Base-by-base conservation (phyloP, 139 green algal species). In the Trebouxia sp. region DNA sequence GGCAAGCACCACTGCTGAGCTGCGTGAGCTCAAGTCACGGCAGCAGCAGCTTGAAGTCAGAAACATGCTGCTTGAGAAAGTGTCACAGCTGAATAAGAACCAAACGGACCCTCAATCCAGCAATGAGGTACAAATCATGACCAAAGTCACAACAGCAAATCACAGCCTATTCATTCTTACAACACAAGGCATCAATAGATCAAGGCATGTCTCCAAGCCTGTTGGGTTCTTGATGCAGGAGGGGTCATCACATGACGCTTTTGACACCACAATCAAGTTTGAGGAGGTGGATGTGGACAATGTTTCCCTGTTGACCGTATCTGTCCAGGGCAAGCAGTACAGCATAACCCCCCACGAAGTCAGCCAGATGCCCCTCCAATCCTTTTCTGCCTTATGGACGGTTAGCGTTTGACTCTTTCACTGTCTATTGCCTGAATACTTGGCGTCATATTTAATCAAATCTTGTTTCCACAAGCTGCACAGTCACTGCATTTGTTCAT, bases 41-140 rank as follows among this genome's bases (percentile, higher is more conserved):
- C 62, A 72, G 62, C 62, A 72, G 32, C 62, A 72, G 32, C 35
- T 72, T 30, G 62, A 72, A 37, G 62, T 72, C 35, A 72, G 62
- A 41, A 72, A 72, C 35, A 72, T 72, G 62, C 62, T 72, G 62
- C 32, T 72, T 32, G 62, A 72, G 62, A 72, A 72, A 37, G 62
- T 72, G 6, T 43, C 62, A 72, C 62, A 72, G 26, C 62, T 72
- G 12, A 72, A 72, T 17, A 72, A 72, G 37, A 72, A 5, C 11
- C n/a, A n/a, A n/a, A 11, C 37, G n/a, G 5, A 30, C 11, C 32
- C 62, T 24, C 62, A 70, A 15, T 12, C 32, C 15, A 53, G 47
- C 35, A 72, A 35, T 72, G 62, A 72, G 62, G 62, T 72, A 26
- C n/a, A n/a, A n/a, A n/a, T n/a, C n/a, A n/a, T n/a, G n/a, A n/a